Conservation (phyloP, 495 filamentous ascomycete genomes). For the Ascobolus immersus region DNA sequence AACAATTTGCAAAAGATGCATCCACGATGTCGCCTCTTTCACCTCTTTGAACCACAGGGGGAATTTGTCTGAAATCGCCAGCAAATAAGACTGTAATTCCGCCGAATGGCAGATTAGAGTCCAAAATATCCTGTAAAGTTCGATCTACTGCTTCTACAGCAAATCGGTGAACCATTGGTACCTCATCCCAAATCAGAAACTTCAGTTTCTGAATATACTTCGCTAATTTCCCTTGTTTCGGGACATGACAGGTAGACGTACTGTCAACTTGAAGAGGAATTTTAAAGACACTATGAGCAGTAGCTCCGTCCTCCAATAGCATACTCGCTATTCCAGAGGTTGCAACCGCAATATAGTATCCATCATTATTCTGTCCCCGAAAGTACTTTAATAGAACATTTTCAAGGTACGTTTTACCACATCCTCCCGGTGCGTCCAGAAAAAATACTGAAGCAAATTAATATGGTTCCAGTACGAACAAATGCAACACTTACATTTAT, state of each 20-base stretch:
- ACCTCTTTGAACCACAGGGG: not conserved
- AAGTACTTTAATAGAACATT: slow-evolving; percentile 6
- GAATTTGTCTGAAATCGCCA: slow-evolving; percentile 1
- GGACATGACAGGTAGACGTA: slow-evolving; percentile 4
- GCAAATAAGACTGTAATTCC: not conserved
- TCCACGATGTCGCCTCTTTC: not conserved
- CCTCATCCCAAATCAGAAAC: slow-evolving; percentile 1
- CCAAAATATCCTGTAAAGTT: not conserved
- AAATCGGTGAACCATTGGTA: slow-evolving; percentile 1
- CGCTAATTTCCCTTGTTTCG: slow-evolving; percentile 1
- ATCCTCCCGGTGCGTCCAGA: slow-evolving; percentile 4
- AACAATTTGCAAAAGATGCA: not conserved
- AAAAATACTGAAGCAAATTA: slow-evolving; percentile 10
- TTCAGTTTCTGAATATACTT: not conserved
- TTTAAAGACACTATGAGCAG: slow-evolving; percentile 6
- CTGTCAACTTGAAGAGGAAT: slow-evolving; percentile 7
- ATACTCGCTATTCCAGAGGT: slow-evolving; percentile 8
- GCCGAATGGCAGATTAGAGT: not conserved
- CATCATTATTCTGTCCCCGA: slow-evolving; percentile 5
- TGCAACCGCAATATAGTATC: slow-evolving; percentile 10
- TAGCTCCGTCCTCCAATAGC: slow-evolving; percentile 4
- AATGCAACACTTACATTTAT: too few species aligned
- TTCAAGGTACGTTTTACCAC: slow-evolving; percentile 10
- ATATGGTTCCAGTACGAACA: too few species aligned
- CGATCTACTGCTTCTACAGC: not conserved